Evolutionary conservation across 345 rosid genomes (phyloP), one percentile per base, ranked within the genome.

Genomic region (Eucalyptus cladocalyx): DNA sequence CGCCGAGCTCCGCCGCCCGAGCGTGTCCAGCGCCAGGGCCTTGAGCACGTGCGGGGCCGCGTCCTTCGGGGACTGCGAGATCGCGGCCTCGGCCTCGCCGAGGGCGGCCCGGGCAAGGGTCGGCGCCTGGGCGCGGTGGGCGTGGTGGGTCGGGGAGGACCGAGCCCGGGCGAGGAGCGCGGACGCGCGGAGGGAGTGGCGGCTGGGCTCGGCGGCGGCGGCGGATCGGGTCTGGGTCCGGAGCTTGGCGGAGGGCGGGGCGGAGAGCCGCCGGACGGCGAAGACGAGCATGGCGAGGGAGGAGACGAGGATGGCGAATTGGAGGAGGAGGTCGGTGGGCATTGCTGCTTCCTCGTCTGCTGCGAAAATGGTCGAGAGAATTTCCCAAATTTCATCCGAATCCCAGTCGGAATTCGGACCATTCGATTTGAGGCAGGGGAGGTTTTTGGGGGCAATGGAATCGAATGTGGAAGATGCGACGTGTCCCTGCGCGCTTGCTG

Each of bases 1-100:
- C n/a, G 97, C 95, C 32, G 97, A 88, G 37, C 88, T 91, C 60
- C 91, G 91, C 92, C 92, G 96, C 49, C 94, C 97, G 88, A 92
- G 90, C 90, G 92, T 90, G 87, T 94, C 95, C 58, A 95, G 92
- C 54, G 95, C 93, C 26, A 90, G 81, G 24, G 96, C 95, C 43
- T 92, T 94, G 90, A 95, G 94, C 32, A 95, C 88, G 87, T 92
- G 93, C 43, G 95, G 95, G 3, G 93, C 93, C 17, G 96, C 94
- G 80, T 94, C 96, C 50, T 89, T 92, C 7, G 97, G 98, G 42
- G 92, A 69, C 69, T 94, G 89, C 6, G 95, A 80, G 88, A 92
- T 88, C n/a, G 94, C 95, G 13, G 53, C 87, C 85, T 96, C 94
- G 88, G 96, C 94, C 89, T 95, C 96, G 51, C 89, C 9, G 88